Evolutionary conservation across 352 stramenopile genomes (phyloP).

Genomic region (Plasmopara viticola): DNA sequence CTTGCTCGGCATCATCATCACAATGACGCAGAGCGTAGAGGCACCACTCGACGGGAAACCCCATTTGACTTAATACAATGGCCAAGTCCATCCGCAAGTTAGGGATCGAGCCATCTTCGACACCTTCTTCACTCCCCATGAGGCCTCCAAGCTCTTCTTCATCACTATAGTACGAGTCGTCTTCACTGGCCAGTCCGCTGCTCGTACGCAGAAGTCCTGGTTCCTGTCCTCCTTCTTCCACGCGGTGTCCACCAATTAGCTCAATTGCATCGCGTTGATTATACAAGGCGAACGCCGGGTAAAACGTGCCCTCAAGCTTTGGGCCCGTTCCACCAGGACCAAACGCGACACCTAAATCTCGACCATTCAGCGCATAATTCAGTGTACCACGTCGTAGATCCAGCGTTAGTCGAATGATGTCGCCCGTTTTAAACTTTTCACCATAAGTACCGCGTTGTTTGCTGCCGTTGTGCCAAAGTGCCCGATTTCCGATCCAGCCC

Average conservation of each 20-base stretch:
- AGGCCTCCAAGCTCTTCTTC: conserved; percentile 50
- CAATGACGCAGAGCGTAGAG: conserved; percentile 76
- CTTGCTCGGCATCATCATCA: conserved; percentile 77
- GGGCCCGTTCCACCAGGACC: conserved; percentile 76
- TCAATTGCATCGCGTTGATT: conserved; percentile 86
- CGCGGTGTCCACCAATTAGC: conserved; percentile 73
- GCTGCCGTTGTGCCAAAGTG: conserved; percentile 86
- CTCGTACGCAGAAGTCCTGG: conserved; percentile 24
- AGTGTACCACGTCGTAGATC: conserved; percentile 79
- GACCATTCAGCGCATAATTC: conserved; percentile 85
- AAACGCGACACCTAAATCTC: conserved; percentile 85
- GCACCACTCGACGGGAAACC: conserved; percentile 85
- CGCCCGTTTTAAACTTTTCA: conserved; percentile 87
- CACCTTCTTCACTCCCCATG: conserved; percentile 22
- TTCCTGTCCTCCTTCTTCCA: conserved; percentile 54
- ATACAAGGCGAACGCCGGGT: conserved; percentile 81
- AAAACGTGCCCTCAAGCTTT: conserved; percentile 84
- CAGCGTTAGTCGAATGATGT: conserved; percentile 77
- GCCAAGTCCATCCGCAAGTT: conserved; percentile 84
- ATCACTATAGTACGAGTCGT: conserved; percentile 79
- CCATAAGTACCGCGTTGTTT: conserved; percentile 88
- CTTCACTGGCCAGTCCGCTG: conserved; percentile 30
- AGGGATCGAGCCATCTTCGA: conserved; percentile 36
- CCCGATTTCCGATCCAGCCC: conserved; percentile 88
- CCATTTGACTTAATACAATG: conserved; percentile 78